Evolutionary conservation across 371 early-diverging fungal species (phyloP).

Genomic region (Mucor piriformis): DNA sequence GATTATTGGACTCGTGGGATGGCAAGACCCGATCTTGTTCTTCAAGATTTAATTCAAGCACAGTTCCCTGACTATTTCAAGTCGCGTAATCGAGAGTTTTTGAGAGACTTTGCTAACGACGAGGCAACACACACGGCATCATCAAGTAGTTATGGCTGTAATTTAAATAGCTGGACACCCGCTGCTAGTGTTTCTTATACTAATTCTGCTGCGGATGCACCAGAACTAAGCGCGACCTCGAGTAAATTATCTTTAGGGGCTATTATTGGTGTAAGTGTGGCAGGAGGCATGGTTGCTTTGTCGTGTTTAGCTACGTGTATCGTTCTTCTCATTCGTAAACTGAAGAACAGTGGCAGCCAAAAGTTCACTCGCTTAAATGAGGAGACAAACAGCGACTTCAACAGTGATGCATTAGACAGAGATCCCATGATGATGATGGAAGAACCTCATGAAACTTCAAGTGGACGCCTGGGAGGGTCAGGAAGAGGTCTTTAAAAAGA

Average conservation of each 20-base stretch:
- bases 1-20: conserved; percentile 37
- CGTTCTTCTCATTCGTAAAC: conserved; percentile 17
- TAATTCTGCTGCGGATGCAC: conserved; percentile 12
- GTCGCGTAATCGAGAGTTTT: conserved; percentile 26
- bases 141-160: conserved; percentile 22
- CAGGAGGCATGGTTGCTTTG: conserved; percentile 25
- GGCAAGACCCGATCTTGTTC: conserved; percentile 36
- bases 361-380: conserved; percentile 22
- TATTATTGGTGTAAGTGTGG: conserved; percentile 29
- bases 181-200: conserved; percentile 13
- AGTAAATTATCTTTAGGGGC: conserved; percentile 17
- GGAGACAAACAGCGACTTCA: conserved; percentile 11
- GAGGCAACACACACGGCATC: conserved; percentile 14
- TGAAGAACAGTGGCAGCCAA: conserved; percentile 13
- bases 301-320: conserved; percentile 20
- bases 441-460: conserved; percentile 3
- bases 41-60: conserved; percentile 35
- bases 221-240: not conserved
- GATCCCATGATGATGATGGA: conserved; percentile 29
- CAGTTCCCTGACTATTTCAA: conserved; percentile 36
- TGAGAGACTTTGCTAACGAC: conserved; percentile 28
- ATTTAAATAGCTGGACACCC: conserved; percentile 9
- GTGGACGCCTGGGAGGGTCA: conserved; percentile 23
- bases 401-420: conserved; percentile 19
- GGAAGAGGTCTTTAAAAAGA: conserved; percentile 13